phyloP scores from a whole-genome alignment of 208 protist species.

The Trypanosoma platydactyli region DNA sequence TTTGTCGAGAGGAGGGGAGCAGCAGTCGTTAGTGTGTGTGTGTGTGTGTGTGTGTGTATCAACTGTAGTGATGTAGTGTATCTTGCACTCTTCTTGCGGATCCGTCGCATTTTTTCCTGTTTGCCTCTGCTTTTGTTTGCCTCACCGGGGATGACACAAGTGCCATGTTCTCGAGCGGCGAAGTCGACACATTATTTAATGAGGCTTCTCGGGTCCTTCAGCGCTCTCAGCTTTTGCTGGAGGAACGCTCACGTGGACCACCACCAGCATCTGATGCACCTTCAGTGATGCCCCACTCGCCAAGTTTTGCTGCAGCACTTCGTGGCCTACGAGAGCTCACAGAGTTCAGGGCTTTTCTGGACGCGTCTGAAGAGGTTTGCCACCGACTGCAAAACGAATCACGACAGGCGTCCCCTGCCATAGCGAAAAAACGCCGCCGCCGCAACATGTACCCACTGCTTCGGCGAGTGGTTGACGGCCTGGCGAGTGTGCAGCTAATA shows the following conservation, averaged over 20 bases:
- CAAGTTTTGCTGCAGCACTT: constrained; percentile 21
- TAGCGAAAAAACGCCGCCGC: constrained; percentile 36
- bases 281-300: constrained; percentile 10
- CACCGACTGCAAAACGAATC: constrained; percentile 33
- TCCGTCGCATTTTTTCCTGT: too few relatives aligned
- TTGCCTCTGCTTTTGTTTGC: too few relatives aligned
- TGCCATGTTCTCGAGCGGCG: constrained; percentile 50
- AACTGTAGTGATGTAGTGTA: too few relatives aligned
- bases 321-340: constrained; percentile 27
- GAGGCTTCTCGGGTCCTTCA: constrained; percentile 35
- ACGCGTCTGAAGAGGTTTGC: constrained; percentile 42
- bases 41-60: too few relatives aligned
- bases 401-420: constrained; percentile 29
- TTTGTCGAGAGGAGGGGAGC: too few relatives aligned
- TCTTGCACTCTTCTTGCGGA: too few relatives aligned
- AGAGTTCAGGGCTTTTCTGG: constrained; percentile 43
- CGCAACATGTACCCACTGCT: constrained; percentile 45
- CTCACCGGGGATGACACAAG: too few relatives aligned
- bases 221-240: constrained; percentile 53
- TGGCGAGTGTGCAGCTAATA: constrained; percentile 3
- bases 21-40: too few relatives aligned
- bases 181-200: constrained; percentile 62
- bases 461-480: constrained; percentile 41
- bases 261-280: constrained; percentile 5
- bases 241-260: constrained; percentile 36